These are phyloP conservation scores for peach (Prunus persica) DNA, from an alignment of 306 rosid genomes.

Conservation along the genomic window DNA sequence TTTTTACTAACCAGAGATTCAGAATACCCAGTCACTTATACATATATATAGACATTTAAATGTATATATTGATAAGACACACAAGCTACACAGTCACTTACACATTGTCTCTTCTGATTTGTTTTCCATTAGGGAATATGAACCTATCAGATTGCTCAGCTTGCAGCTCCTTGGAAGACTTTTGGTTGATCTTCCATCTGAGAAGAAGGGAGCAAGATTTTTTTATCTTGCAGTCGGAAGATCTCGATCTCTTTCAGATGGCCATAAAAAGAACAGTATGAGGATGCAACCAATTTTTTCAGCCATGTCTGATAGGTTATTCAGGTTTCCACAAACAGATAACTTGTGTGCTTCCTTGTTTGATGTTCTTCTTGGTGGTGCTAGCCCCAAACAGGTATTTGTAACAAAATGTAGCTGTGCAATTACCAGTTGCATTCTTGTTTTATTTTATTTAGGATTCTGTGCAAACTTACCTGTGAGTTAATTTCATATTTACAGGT, in stretches of 20 bases:
- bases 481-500: constrained; percentile 53
- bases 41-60: neutral
- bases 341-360: constrained; percentile 86
- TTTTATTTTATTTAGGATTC: neutral
- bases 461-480: neutral
- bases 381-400: constrained; percentile 97
- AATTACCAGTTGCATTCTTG: neutral
- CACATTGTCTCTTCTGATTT: constrained; percentile 9
- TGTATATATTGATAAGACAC: neutral
- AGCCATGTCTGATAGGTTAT: constrained; percentile 81
- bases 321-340: constrained; percentile 88
- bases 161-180: constrained; percentile 93
- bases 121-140: constrained; percentile 56
- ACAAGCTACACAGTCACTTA: neutral
- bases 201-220: constrained; percentile 90
- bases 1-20: constrained; percentile 4
- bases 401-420: neutral
- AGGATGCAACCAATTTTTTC: constrained; percentile 73
- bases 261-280: constrained; percentile 47
- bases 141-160: constrained; percentile 90
- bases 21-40: neutral
- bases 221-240: constrained; percentile 75
- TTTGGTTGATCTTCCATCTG: constrained; percentile 85
- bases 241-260: constrained; percentile 59
- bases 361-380: constrained; percentile 99